These are phyloP conservation scores for Sporopachydermia cereana DNA, from an alignment of 1,139 yeast genomes.

Conservation along the genomic window DNA sequence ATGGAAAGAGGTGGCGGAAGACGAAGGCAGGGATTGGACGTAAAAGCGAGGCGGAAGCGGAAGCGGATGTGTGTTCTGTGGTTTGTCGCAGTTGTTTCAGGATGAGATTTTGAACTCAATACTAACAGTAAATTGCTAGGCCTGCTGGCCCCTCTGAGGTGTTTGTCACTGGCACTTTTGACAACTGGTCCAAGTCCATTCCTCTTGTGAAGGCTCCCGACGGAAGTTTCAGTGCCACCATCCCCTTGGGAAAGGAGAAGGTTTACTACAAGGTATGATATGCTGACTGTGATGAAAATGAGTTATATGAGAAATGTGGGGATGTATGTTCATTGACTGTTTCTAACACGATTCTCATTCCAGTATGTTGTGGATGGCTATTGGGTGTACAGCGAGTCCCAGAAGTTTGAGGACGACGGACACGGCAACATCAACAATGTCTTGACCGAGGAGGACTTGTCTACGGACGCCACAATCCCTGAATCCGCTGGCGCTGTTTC, in stretches of 20 bases:
- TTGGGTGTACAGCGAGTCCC: conserved; percentile 28
- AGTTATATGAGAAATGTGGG: conserved; percentile 13
- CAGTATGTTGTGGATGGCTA: conserved; percentile 57
- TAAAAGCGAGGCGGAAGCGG: too few relatives aligned
- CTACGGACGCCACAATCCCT: conserved; percentile 7
- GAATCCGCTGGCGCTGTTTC: conserved; percentile 12
- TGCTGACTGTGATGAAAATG: not conserved
- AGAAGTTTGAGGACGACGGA: conserved; percentile 12
- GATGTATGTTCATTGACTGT: conserved; percentile 16
- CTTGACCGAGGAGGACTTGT: conserved; percentile 7
- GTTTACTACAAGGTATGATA: conserved; percentile 32
- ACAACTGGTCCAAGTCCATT: conserved; percentile 45
- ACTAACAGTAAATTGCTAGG: conserved; percentile 8
- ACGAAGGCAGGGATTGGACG: too few relatives aligned
- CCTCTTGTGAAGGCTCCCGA: conserved; percentile 32
- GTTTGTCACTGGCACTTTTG: conserved; percentile 55
- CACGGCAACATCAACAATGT: conserved; percentile 14
- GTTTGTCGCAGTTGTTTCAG: too few relatives aligned
- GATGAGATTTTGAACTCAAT: too few relatives aligned
- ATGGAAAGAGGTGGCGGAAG: too few relatives aligned
- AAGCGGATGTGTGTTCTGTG: too few relatives aligned
- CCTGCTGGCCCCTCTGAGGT: conserved; percentile 23
- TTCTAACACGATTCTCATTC: conserved; percentile 19
- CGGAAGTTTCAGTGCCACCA: conserved; percentile 33
- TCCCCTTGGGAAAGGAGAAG: conserved; percentile 24